These are phyloP conservation scores for Skeletonema menzelii DNA, from an alignment of 108 stramenopile genomes.

Conservation along the genomic window DNA sequence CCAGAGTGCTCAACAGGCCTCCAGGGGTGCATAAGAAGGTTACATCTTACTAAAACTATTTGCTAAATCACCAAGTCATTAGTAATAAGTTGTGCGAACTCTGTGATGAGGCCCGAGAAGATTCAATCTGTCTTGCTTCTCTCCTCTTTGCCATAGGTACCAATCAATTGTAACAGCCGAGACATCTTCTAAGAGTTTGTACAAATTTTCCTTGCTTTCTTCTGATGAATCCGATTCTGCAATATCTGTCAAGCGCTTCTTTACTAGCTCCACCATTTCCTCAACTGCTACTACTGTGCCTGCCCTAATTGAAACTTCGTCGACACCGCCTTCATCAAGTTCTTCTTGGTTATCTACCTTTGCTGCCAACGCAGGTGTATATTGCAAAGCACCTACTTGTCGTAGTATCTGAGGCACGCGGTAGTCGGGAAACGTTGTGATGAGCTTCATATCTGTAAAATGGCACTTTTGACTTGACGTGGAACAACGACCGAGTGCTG, in stretches of 20 bases:
- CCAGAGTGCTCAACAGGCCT: conserved; percentile 33
- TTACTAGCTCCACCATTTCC: conserved; percentile 60
- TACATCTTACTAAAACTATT: no score
- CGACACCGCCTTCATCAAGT: conserved; percentile 52
- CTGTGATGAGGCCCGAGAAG: conserved; percentile 71
- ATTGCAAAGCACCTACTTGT: conserved; percentile 66
- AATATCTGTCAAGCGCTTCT: conserved; percentile 17
- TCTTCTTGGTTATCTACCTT: conserved; percentile 62
- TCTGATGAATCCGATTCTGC: conserved; percentile 3
- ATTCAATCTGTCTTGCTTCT: conserved; percentile 63
- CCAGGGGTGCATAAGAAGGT: conserved; percentile 1
- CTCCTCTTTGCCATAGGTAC: conserved; percentile 88
- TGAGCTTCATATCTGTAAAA: conserved; percentile 54
- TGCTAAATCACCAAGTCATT: no score
- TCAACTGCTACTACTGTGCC: conserved; percentile 90
- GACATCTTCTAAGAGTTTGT: conserved; percentile 37
- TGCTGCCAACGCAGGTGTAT: conserved; percentile 49
- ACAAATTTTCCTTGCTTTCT: conserved; percentile 5
- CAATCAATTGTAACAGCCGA: conserved; percentile 86
- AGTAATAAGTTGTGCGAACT: conserved; percentile 83
- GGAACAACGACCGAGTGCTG: conserved; percentile 55
- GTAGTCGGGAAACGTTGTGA: conserved; percentile 95
- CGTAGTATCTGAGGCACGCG: conserved; percentile 91
- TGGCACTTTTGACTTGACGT: conserved; percentile 12
- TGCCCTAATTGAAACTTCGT: conserved; percentile 88